phyloP scores from a whole-genome alignment of 768 basidiomycete genomes.

The Pleurotus giganteus region DNA sequence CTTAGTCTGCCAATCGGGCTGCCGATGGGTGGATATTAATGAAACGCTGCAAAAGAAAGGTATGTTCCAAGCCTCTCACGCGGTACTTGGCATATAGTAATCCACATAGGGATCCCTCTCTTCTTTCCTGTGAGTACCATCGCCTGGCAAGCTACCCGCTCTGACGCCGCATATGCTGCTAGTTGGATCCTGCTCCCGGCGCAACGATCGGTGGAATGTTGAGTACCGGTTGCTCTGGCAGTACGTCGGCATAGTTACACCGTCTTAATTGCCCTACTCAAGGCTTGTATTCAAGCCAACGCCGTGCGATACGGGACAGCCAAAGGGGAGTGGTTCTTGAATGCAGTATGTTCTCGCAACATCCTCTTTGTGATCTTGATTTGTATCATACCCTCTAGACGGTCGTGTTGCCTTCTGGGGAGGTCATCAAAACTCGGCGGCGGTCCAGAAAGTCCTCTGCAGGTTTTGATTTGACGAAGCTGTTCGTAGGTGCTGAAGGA shows the following conservation, averaged over 20 bases:
- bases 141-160: background rate
- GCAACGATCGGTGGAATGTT: slow-evolving; percentile 88
- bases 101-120: slow-evolving; percentile 56
- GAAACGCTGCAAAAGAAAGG: slow-evolving; percentile 61
- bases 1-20: slow-evolving; percentile 71
- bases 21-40: slow-evolving; percentile 72
- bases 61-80: slow-evolving; percentile 12
- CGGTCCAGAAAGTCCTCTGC: slow-evolving; percentile 82
- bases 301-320: slow-evolving; percentile 88
- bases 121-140: slow-evolving; percentile 73
- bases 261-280: background rate
- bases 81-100: background rate
- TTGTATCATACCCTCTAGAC: slow-evolving; percentile 45
- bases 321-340: slow-evolving; percentile 85
- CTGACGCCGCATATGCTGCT: background rate
- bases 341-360: slow-evolving; percentile 48
- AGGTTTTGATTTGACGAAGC: slow-evolving; percentile 83
- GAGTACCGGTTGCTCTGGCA: slow-evolving; percentile 85
- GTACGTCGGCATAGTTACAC: slow-evolving; percentile 30
- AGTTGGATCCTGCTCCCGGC: slow-evolving; percentile 67
- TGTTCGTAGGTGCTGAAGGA: slow-evolving; percentile 90
- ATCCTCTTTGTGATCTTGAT: slow-evolving; percentile 18
- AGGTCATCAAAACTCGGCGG: slow-evolving; percentile 83
- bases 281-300: slow-evolving; percentile 46
- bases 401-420: slow-evolving; percentile 79